Evolutionary conservation across 2,329 filamentous ascomycete genomes (phyloP).

Genomic region (Cadophora malorum): DNA sequence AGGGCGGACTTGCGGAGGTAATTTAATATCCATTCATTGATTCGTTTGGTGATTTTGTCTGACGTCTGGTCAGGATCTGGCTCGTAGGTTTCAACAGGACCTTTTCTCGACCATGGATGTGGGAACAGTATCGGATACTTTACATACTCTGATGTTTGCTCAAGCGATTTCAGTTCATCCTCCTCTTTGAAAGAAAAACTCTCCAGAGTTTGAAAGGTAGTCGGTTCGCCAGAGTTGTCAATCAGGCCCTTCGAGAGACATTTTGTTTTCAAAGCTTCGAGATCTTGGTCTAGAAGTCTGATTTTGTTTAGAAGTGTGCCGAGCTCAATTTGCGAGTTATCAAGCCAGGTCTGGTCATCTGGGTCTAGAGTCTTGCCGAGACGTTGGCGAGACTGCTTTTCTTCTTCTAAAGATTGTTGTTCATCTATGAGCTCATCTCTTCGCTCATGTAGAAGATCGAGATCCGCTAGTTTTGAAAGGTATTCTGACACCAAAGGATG

Average conservation of each 20-base stretch:
- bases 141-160: slow-evolving; percentile 34
- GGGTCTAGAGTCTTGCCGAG: slow-evolving; percentile 19
- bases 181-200: slow-evolving; percentile 10
- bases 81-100: not conserved
- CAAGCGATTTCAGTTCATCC: slow-evolving; percentile 19
- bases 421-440: slow-evolving; percentile 31
- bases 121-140: slow-evolving; percentile 33
- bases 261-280: slow-evolving; percentile 20
- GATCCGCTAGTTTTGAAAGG: slow-evolving; percentile 30
- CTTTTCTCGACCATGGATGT: slow-evolving; percentile 11
- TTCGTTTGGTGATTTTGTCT: slow-evolving; percentile 14
- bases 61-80: slow-evolving; percentile 13
- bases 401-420: slow-evolving; percentile 25
- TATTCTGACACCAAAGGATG: slow-evolving; percentile 34
- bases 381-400: slow-evolving; percentile 17
- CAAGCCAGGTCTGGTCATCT: slow-evolving; percentile 35
- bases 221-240: slow-evolving; percentile 37
- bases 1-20: slow-evolving; percentile 33
- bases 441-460: slow-evolving; percentile 35
- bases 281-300: slow-evolving; percentile 19
- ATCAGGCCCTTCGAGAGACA: slow-evolving; percentile 35
- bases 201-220: slow-evolving; percentile 22
- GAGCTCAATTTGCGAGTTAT: slow-evolving; percentile 26
- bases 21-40: slow-evolving; percentile 39
- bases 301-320: slow-evolving; percentile 26